Conservation (phyloP, 805 yeast species). For the Zygosaccharomyces siamensis region DNA sequence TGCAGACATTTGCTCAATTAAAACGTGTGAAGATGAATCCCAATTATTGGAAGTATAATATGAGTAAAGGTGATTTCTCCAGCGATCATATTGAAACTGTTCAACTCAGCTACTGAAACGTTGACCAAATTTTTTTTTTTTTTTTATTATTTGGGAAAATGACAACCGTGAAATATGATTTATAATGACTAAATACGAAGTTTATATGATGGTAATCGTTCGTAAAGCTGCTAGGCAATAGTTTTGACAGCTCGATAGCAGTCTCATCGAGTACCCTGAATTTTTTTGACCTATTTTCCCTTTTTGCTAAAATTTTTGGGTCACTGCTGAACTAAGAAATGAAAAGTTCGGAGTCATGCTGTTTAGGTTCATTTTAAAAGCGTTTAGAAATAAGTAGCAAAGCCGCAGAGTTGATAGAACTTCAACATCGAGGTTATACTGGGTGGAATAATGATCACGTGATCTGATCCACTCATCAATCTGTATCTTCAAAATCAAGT, state of each 20-base stretch:
- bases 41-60: not conserved
- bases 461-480: not conserved
- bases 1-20: constrained; percentile 56
- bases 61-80: not conserved
- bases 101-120: not conserved
- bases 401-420: not conserved
- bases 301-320: not conserved
- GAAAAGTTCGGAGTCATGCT: not conserved
- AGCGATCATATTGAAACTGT: not conserved
- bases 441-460: not conserved
- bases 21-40: not conserved
- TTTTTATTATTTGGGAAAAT: not conserved
- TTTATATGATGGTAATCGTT: not conserved
- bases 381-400: not conserved
- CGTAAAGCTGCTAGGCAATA: not conserved
- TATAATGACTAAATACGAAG: not conserved
- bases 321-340: not conserved
- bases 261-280: not conserved
- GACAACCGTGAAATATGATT: not conserved
- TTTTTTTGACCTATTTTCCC: not conserved
- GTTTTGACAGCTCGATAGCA: not conserved
- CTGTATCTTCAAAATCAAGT: too few relatives aligned
- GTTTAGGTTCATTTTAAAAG: too few relatives aligned
- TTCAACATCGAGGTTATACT: too few relatives aligned
- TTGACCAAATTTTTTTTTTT: not conserved